Base-by-base conservation (phyloP, 176 grass and related monocot species). In the Oryza longistaminata region DNA sequence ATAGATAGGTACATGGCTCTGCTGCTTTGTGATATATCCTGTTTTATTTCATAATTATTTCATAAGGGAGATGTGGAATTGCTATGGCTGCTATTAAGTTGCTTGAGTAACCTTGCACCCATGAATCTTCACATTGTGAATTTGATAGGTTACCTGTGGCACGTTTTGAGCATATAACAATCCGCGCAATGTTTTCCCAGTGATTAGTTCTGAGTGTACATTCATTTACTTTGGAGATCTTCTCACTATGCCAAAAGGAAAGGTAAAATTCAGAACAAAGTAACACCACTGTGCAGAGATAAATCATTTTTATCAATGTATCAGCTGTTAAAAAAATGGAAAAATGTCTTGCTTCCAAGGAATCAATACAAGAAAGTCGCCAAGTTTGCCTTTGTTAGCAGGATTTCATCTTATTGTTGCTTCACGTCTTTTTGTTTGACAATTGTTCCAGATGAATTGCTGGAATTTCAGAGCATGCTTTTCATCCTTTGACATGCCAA, bases 1-100 rank as follows among this genome's bases (percentile, higher is more conserved):
- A 86, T 45, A 61, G 19, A 48, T 90, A 87, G 88, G 88, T 90
- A 87, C 68, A 83, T 79, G 68, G 27, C 26, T 67, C 65, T 68
- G 45, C 58, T 78, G 15, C 64, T 90, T 61, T 68, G 67, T 82
- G 21, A 22, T 83, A 78, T 78, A 31, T 31, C 29, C 29, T 31
- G 29, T 31, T 31, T 31, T 31, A 31, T 31, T 31, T 31, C 29
- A 31, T 31, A 31, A 31, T 31, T 25, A 10, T 35, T 73, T 73
- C 45, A 60, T 22, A 86, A 77, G 25, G 29, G 74, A n/a, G 46
- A 79, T 88, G 13, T 66, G 33, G 17, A 66, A 15, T 82, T 48
- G 6, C 67, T 4, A 25, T 48, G 67, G 25, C 34, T 79, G n/a
- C 68, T 19, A 64, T 45, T 71, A 75, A 69, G 45, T 25, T 68